phyloP scores from a whole-genome alignment of 2,329 filamentous ascomycete species.

The Xylariaceae sp. region DNA sequence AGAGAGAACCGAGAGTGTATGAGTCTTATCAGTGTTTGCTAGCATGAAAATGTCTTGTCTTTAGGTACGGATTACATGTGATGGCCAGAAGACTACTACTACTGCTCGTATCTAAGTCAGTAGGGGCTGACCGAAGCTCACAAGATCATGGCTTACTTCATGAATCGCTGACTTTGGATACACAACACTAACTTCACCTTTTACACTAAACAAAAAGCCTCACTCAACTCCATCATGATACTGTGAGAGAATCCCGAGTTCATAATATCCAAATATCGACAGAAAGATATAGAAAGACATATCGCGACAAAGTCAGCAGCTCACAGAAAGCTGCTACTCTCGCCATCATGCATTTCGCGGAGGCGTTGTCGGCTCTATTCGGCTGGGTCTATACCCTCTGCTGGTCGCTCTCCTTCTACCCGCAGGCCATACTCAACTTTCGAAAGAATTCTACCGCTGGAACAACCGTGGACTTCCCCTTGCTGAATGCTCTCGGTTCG shows the following conservation, averaged over 20 bases:
- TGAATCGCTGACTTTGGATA: not conserved
- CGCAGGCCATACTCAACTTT: slow-evolving; percentile 78
- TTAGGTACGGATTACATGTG: too few relatives aligned
- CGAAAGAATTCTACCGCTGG: slow-evolving; percentile 72
- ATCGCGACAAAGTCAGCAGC: too few relatives aligned
- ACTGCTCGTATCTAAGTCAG: too few relatives aligned
- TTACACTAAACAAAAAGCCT: not conserved
- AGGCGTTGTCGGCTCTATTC: slow-evolving; percentile 51
- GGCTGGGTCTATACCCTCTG: slow-evolving; percentile 71
- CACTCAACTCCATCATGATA: not conserved
- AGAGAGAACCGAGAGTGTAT: not conserved
- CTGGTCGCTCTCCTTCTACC: slow-evolving; percentile 91
- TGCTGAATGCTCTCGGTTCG: slow-evolving; percentile 61
- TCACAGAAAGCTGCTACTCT: not conserved
- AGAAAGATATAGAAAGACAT: too few relatives aligned
- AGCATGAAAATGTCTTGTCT: not conserved
- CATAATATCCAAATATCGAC: too few relatives aligned
- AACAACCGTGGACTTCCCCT: slow-evolving; percentile 81
- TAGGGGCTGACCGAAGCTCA: not conserved
- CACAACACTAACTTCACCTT: not conserved
- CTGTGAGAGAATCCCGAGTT: not conserved
- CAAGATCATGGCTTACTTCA: not conserved
- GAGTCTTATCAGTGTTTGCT: not conserved
- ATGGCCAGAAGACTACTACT: too few relatives aligned
- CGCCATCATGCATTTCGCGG: slow-evolving; percentile 39